Base-by-base conservation (phyloP, 805 yeast genomes). In the Groenewaldozyma salmanticensis region DNA sequence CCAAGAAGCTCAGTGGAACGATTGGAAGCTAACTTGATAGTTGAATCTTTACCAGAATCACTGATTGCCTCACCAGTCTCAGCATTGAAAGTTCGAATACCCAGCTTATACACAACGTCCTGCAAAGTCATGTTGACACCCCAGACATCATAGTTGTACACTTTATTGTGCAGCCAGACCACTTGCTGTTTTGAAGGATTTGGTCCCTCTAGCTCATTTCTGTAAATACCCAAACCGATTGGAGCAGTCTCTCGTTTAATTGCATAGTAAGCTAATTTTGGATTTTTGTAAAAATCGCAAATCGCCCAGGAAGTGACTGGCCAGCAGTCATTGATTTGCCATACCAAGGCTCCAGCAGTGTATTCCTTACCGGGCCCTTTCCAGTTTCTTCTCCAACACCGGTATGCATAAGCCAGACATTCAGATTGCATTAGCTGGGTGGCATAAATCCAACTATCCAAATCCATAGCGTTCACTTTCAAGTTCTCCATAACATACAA, bases 251-350 rank as follows among this genome's bases (percentile, higher is more conserved):
- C 72, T 47, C 77, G 60, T 49, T 67, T 69, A 24, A 71, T 58
- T 1, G 74, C 66, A 48, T 66, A 72, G 49, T 65, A 72, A 0
- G 68, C 70, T 42, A 72, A 48, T 50, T 72, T 72, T 4, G 72
- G 73, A 21, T 66, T 52, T 31, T 51, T 52, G 40, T 56, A 66
- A 42, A 51, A 64, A 47, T 72, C 77, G 16, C 64, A 58, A 21
- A 71, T 53, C 1, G 75, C 57, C 77, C 77, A 72, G n/a, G 68
- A 60, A 1, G 74, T 63, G 2, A 62, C 70, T 1, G 77, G 77
- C 71, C 74, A 71, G 43, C 74, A 70, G 50, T 72, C 77, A 45
- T 72, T 70, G 20, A 69, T 51, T 53, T 72, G 77, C 77, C 77
- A 72, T 5, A 72, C 74, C 31, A 72, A 52, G 3, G 71, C 66